Conservation (phyloP, 1,284 basidiomycete species). For the Phlebopus sp. region DNA sequence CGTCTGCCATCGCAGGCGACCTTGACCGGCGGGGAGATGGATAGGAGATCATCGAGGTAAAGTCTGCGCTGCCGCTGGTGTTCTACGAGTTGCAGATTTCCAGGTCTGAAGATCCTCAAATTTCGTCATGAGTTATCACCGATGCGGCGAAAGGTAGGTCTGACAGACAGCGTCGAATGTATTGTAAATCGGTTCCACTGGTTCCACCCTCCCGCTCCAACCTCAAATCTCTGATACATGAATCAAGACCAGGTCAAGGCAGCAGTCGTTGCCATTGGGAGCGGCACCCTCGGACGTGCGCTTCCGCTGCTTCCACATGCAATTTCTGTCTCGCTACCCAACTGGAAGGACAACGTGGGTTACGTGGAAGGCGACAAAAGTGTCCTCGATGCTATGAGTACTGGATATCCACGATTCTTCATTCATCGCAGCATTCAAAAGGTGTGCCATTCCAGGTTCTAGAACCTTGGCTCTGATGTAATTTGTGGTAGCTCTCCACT, state of each 20-base stretch:
- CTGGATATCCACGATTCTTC: slow-evolving; percentile 98
- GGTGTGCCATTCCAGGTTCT: slow-evolving; percentile 44
- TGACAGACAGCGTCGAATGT: no score
- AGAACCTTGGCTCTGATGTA: slow-evolving; percentile 4
- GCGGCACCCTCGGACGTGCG: slow-evolving; percentile 46
- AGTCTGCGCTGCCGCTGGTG: no score
- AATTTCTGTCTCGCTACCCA: slow-evolving; percentile 95
- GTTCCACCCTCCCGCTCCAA: no score
- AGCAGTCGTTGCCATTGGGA: slow-evolving; percentile 7
- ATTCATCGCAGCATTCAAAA: slow-evolving; percentile 87
- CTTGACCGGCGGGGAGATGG: no score
- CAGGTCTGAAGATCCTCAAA: no score
- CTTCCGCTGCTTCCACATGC: slow-evolving; percentile 81
- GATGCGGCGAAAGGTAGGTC: no score
- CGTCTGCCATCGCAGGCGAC: no score
- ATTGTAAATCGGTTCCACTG: no score
- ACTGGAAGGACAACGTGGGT: slow-evolving; percentile 89
- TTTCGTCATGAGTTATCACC: no score
- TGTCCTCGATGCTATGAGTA: slow-evolving; percentile 80
- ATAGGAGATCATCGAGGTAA: no score
- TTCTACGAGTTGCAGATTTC: no score
- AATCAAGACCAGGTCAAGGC: slow-evolving; percentile 13
- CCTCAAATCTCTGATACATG: no score
- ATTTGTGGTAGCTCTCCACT: slow-evolving; percentile 58
- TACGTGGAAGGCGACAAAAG: slow-evolving; percentile 93